Evolutionary conservation across 2,329 filamentous ascomycete species (phyloP), one percentile per base, ranked within the genome.

Genomic region (Pseudogymnoascus sp.): DNA sequence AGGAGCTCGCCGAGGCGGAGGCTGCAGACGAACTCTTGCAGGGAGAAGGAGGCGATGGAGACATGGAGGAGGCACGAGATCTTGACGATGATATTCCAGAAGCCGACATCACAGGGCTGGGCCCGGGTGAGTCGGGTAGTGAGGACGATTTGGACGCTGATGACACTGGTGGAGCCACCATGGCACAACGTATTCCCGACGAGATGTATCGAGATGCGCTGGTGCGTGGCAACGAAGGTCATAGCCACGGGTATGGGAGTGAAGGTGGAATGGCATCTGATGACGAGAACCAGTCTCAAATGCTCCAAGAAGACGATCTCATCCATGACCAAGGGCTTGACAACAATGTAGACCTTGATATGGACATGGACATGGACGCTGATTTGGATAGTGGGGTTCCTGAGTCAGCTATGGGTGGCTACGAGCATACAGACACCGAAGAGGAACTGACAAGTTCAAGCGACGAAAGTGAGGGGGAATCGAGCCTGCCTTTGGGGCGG

Each of bases 361-460:
- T 68, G 61, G 77, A 79, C 65, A 77, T 84, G 76, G 80, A 80
- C 69, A 86, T 88, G 82, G 85, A 83, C 59, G 84, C 81, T n/a
- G 81, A 91, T 70, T 78, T 91, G 41, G 88, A 91, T 71, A 86
- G 85, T 58, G 86, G 88, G 63, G 83, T 91, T 36, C 87, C 87
- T 17, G 86, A 89, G 64, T 85, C 80, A 8, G 73, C 71, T 29
- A 82, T 84, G 69, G 79, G 76, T 27, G 83, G 84, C 67, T 91
- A 91, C 76, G 88, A 92, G 76, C 88, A 91, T 71, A 91, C 89
- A 7, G 89, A 91, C 74, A 88, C 87, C 2, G 88, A 91, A 66
- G 87, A 80, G 7, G 85, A 86, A 60, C 67, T 85, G 60, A 80
- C 75, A 63, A 83, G 79, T 69, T 81, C 79, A 64, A 76, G 76